Evolutionary conservation across 495 filamentous ascomycete genomes (phyloP).

Genomic region (Hamigera avellanea): DNA sequence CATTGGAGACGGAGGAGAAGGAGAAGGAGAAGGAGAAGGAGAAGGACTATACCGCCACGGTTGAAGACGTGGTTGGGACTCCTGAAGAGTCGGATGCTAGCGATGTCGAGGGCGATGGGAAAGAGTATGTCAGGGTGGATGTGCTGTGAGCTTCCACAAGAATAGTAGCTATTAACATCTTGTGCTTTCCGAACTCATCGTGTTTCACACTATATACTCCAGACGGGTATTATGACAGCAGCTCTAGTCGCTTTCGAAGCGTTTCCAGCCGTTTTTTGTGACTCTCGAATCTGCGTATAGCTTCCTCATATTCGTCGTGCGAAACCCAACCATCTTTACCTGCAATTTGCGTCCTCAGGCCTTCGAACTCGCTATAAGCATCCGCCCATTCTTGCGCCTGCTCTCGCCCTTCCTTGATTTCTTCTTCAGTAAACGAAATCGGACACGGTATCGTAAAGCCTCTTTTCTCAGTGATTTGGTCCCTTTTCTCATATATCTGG

Average conservation of each 20-base stretch:
- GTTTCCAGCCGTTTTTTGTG: slow-evolving; percentile 3
- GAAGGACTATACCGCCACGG: too few relatives aligned
- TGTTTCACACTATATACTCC: too few relatives aligned
- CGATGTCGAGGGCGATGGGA: slow-evolving; percentile 13
- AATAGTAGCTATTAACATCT: too few relatives aligned
- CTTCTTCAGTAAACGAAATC: slow-evolving; percentile 7
- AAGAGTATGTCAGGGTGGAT: slow-evolving; percentile 22
- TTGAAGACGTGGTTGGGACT: slow-evolving; percentile 8
- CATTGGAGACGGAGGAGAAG: slow-evolving; percentile 9
- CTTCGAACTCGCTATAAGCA: slow-evolving; percentile 6
- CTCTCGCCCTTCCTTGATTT: slow-evolving; percentile 6
- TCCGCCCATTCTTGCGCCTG: slow-evolving; percentile 7
- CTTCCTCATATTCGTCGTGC: slow-evolving; percentile 10
- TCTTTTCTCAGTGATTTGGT: slow-evolving; percentile 5
- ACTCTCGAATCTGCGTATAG: slow-evolving; percentile 5
- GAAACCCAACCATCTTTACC: slow-evolving; percentile 14
- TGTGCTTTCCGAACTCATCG: too few relatives aligned
- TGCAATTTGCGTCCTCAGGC: slow-evolving; percentile 2
- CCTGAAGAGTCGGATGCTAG: slow-evolving; percentile 13
- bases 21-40: too few relatives aligned
- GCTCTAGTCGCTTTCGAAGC: slow-evolving; percentile 1
- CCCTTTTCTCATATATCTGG: slow-evolving; percentile 13
- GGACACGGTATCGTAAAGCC: slow-evolving; percentile 6
- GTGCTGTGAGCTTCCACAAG: slow-evolving; percentile 13
- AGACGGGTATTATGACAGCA: too few relatives aligned